phyloP scores from a whole-genome alignment of 495 filamentous ascomycete genomes.

The Penicillium atrosanguineum region DNA sequence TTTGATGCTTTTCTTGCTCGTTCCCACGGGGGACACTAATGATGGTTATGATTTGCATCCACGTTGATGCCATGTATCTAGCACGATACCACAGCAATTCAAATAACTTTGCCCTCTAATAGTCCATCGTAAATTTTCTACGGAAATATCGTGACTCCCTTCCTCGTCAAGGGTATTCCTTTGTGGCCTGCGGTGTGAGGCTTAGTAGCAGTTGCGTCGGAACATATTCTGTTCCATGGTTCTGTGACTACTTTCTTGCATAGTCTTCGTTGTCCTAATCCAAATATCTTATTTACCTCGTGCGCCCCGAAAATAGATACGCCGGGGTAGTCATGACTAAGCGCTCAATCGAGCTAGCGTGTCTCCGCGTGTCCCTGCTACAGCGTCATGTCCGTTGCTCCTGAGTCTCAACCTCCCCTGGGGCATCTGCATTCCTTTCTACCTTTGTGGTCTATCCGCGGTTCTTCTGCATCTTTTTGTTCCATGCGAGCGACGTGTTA shows the following conservation, averaged over 20 bases:
- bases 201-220: neutral
- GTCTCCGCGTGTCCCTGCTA: slow-evolving; percentile 25
- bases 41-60: slow-evolving; percentile 4
- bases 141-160: neutral
- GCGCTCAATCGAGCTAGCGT: slow-evolving; percentile 22
- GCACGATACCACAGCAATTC: slow-evolving; percentile 7
- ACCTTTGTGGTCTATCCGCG: slow-evolving; percentile 21
- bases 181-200: neutral
- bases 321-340: slow-evolving; percentile 18
- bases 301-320: neutral
- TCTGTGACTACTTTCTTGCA: neutral
- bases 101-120: neutral
- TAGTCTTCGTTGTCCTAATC: neutral
- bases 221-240: neutral
- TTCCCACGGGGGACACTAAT: slow-evolving; percentile 11
- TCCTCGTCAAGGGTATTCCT: neutral
- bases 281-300: neutral
- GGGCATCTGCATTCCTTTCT: slow-evolving; percentile 15
- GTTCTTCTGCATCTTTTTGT: slow-evolving; percentile 19
- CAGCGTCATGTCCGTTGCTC: slow-evolving; percentile 33
- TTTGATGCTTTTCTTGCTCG: slow-evolving; percentile 4
- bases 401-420: slow-evolving; percentile 21
- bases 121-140: neutral
- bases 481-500: slow-evolving; percentile 29
- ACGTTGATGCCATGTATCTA: slow-evolving; percentile 2